A percentile compares a stretch with the other conserved stretches of the same genome.
Evolutionary conservation across 2,329 filamentous ascomycete species (phyloP).

Genomic region (Alternaria novae-zelandiae): DNA sequence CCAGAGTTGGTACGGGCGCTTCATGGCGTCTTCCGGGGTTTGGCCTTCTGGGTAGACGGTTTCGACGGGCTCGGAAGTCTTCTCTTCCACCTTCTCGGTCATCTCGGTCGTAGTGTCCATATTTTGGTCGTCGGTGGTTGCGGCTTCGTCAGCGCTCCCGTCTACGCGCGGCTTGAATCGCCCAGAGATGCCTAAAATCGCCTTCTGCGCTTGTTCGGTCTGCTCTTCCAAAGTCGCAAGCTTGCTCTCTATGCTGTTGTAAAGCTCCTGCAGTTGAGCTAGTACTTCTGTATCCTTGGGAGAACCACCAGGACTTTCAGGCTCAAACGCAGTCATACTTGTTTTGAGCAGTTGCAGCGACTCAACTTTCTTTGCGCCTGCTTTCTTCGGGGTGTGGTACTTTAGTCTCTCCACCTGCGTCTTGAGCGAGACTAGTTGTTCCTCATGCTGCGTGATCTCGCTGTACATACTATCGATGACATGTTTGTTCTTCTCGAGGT

Average conservation of each 20-base stretch:
- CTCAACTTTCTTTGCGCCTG: constrained; percentile 40
- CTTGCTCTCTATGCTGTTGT: constrained; percentile 42
- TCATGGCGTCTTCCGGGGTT: constrained; percentile 29
- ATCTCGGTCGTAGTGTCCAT: neutral
- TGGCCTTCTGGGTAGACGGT: constrained; percentile 25
- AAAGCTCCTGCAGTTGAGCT: constrained; percentile 35
- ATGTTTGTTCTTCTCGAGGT: constrained; percentile 60
- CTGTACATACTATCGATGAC: constrained; percentile 57
- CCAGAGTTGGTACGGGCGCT: constrained; percentile 60
- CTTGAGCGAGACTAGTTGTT: constrained; percentile 41
- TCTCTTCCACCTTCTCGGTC: constrained; percentile 35
- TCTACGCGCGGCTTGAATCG: constrained; percentile 55
- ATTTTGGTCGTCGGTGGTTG: neutral
- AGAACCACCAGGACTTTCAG: constrained; percentile 18
- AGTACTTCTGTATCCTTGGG: constrained; percentile 30
- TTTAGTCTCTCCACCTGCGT: constrained; percentile 46
- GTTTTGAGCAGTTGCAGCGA: constrained; percentile 49
- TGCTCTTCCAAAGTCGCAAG: constrained; percentile 49
- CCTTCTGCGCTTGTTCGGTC: constrained; percentile 50
- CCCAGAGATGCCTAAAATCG: constrained; percentile 53
- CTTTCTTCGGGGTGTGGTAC: constrained; percentile 37
- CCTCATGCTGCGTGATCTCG: constrained; percentile 44
- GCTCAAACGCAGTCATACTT: constrained; percentile 45
- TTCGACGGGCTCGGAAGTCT: neutral
- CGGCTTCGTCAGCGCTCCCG: constrained; percentile 25